Conservation (phyloP, 306 rosid species). For the Oxytropis ochrocephala region DNA sequence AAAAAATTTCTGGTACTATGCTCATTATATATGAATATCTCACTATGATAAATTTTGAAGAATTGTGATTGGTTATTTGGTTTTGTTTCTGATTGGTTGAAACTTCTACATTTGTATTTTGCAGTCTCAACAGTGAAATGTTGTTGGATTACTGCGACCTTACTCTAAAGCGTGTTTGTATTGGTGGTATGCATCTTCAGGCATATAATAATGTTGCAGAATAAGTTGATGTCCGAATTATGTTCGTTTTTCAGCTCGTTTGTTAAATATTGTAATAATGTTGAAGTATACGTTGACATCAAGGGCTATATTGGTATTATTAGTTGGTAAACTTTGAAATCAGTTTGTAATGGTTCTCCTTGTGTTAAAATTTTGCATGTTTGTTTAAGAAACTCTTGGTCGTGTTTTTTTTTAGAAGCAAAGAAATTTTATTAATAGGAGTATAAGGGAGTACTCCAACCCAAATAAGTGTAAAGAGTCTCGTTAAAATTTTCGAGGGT, state of each 20-base stretch:
- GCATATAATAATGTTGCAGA: neutral
- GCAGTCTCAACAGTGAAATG: slow-evolving; percentile 53
- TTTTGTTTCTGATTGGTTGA: neutral
- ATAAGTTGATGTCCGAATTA: neutral
- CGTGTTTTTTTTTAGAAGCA: too few species aligned
- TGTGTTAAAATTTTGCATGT: too few species aligned
- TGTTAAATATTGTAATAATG: slow-evolving; percentile 5
- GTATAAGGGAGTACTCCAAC: too few species aligned
- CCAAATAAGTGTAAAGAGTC: too few species aligned
- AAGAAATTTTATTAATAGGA: too few species aligned
- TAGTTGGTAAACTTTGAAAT: neutral
- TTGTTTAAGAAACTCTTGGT: too few species aligned
- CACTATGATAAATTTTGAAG: neutral
- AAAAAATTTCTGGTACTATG: slow-evolving; percentile 43
- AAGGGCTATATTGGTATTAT: too few species aligned
- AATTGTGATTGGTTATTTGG: neutral
- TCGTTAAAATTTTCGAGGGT: too few species aligned
- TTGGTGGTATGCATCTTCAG: neutral
- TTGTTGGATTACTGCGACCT: neutral
- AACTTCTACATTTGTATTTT: neutral
- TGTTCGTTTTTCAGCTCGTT: neutral
- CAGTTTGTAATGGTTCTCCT: neutral
- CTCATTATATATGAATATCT: neutral
- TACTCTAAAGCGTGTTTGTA: neutral
- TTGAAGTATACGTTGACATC: too few species aligned